These are phyloP conservation scores for Chenopodium quinoa DNA, from an alignment of 148 eudicot species.

Conservation along the genomic window DNA sequence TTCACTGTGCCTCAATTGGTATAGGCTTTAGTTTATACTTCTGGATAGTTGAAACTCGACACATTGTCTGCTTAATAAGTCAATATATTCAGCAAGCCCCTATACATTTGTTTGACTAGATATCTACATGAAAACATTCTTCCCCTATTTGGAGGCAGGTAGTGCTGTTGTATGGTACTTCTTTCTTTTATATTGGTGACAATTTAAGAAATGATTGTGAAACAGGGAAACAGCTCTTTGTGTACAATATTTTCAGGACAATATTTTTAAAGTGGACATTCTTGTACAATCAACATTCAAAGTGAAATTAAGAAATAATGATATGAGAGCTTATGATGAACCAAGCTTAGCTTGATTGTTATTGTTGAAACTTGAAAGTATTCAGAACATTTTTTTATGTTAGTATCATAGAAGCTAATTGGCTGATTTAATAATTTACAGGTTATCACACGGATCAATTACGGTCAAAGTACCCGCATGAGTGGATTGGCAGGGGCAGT, in stretches of 20 bases:
- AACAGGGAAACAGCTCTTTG: neutral
- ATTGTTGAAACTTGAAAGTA: neutral
- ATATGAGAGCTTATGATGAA: neutral
- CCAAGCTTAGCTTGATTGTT: neutral
- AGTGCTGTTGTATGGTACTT: neutral
- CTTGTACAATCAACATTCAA: neutral
- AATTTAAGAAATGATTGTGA: neutral
- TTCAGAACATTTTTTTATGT: neutral
- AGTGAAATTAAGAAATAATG: neutral
- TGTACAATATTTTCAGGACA: neutral
- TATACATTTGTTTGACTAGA: neutral
- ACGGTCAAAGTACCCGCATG: constrained; percentile 85
- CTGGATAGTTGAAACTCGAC: neutral
- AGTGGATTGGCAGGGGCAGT: constrained; percentile 98
- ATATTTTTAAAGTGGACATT: neutral
- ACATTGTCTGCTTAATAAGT: neutral
- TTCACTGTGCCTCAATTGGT: neutral
- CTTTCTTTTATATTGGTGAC: neutral
- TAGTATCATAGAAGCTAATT: neutral
- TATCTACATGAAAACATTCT: neutral
- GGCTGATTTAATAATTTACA: constrained; percentile 29
- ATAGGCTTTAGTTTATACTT: neutral
- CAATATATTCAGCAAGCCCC: neutral
- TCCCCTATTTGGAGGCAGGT: neutral
- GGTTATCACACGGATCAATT: constrained; percentile 90